A percentile compares a stretch with the other conserved stretches of the same genome.
phyloP scores from a whole-genome alignment of 345 rosid genomes.

The Rhodamnia argentea region DNA sequence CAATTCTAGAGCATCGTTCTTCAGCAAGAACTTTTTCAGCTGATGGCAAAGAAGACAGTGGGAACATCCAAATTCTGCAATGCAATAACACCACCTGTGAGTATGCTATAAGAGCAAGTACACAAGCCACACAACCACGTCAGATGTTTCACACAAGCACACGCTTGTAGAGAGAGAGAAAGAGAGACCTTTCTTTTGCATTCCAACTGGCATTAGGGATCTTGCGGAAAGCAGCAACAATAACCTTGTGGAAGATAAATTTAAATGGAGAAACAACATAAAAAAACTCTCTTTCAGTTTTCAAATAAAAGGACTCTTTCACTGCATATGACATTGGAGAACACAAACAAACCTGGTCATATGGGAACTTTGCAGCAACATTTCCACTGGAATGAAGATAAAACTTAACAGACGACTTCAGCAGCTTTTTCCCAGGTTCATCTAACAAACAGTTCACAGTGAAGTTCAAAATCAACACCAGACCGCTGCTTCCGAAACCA shows the following conservation, averaged over 20 bases:
- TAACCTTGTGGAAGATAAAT: slow-evolving; percentile 21
- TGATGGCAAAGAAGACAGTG: slow-evolving; percentile 51
- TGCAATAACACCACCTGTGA: slow-evolving; percentile 5
- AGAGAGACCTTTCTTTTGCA: slow-evolving; percentile 76
- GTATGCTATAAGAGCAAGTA: not conserved
- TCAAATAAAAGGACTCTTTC: not conserved
- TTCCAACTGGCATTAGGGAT: slow-evolving; percentile 85
- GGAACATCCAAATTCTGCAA: slow-evolving; percentile 75
- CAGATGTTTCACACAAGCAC: not conserved
- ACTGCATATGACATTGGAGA: not conserved
- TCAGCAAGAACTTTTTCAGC: slow-evolving; percentile 49
- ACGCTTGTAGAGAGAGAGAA: not conserved
- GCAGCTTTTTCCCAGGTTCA: slow-evolving; percentile 24
- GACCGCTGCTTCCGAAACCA: not conserved
- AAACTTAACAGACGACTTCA: slow-evolving; percentile 51
- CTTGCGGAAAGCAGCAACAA: slow-evolving; percentile 61
- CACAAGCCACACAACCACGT: not conserved
- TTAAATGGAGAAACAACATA: slow-evolving; percentile 1
- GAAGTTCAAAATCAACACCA: not conserved
- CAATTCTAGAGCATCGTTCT: slow-evolving; percentile 36
- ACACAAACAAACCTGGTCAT: slow-evolving; percentile 39
- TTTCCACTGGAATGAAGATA: slow-evolving; percentile 57
- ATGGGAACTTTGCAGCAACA: slow-evolving; percentile 66
- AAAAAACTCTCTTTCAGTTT: not conserved
- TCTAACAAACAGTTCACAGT: slow-evolving; percentile 6